These are phyloP conservation scores for Ophiostoma populinum DNA, from an alignment of 2,329 filamentous ascomycete species.

Conservation along the genomic window DNA sequence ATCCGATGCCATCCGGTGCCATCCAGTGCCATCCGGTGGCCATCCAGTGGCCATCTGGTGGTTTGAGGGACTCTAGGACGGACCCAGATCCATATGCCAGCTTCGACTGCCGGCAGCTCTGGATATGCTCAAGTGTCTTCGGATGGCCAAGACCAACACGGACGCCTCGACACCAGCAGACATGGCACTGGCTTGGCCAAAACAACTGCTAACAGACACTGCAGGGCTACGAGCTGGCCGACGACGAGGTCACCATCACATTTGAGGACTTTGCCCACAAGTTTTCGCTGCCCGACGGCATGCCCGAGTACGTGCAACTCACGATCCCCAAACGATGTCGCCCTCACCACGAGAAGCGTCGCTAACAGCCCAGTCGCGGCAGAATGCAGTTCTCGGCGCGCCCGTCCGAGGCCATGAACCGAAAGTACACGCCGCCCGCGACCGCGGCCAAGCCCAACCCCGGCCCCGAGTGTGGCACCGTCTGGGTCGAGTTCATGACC, in stretches of 20 bases:
- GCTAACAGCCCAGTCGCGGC: slow-evolving; percentile 41
- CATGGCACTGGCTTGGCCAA: too few species aligned
- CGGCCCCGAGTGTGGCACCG: slow-evolving; percentile 59
- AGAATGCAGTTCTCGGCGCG: slow-evolving; percentile 79
- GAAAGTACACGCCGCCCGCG: slow-evolving; percentile 60
- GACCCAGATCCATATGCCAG: too few species aligned
- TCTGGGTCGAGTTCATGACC: slow-evolving; percentile 82
- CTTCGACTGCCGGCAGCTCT: too few species aligned
- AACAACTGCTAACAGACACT: slow-evolving; percentile 1
- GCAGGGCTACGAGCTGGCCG: slow-evolving; percentile 82
- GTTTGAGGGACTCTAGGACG: too few species aligned
- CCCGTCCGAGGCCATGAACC: slow-evolving; percentile 68
- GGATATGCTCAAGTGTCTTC: too few species aligned
- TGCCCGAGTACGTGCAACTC: slow-evolving; percentile 48
- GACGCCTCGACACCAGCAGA: too few species aligned
- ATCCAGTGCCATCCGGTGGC: too few species aligned
- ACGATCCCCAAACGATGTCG: too few species aligned
- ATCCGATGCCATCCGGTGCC: too few species aligned
- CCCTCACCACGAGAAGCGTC: not conserved
- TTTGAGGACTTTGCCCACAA: slow-evolving; percentile 63
- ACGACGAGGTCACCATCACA: slow-evolving; percentile 74
- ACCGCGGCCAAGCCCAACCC: slow-evolving; percentile 54
- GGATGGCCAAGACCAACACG: not conserved
- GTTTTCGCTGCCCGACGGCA: slow-evolving; percentile 57
- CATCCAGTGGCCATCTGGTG: too few species aligned